Base-by-base conservation (phyloP, 257 asterid species). In the Nicotiana attenuata region DNA sequence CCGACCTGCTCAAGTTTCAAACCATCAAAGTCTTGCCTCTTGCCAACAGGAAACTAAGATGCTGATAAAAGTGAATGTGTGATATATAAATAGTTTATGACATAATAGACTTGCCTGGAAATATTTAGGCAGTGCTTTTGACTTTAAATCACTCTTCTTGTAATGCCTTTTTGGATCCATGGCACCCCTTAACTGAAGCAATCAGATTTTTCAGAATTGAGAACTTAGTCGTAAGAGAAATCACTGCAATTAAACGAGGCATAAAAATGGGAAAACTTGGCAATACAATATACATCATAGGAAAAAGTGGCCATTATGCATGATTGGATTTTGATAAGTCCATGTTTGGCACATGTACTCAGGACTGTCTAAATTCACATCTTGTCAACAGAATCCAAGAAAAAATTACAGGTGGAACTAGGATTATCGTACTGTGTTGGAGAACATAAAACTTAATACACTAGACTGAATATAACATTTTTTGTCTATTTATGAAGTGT, bases 101-200 rank as follows among this genome's bases (percentile, higher is more conserved):
- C 33, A 47, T 13, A 13, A 52, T 55, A 5, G 29, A 87, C 86
- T 93, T 88, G 77, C 99, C 95, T 95, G 98, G 90, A 96, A 96
- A 86, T 92, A 92, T 88, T 96, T 92, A 84, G 99, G 98, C 69
- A 92, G 91, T 57, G 93, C 50, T 84, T 94, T 96, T 53, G 90
- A 91, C 82, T 82, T 93, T 29, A 96, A 85, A 33, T 89, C 92
- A 68, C 97, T 91, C 86, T 92, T 93, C 92, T 93, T 94, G 78
- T 89, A 91, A 86, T 91, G 95, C 88, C 95, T 90, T 88, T 89
- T 94, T 10, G 97, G 98, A 89, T 94, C 97, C 77, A 94, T 77
- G 24, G 89, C 98, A 84, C 88, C 79, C 84, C 98, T 92, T 80
- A 94, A 85, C 98, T 93, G 91, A 57, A 84, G 76, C 65, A 65